These are phyloP conservation scores for Escovopsis sp. DNA, from an alignment of 2,329 filamentous ascomycete genomes.

Conservation along the genomic window DNA sequence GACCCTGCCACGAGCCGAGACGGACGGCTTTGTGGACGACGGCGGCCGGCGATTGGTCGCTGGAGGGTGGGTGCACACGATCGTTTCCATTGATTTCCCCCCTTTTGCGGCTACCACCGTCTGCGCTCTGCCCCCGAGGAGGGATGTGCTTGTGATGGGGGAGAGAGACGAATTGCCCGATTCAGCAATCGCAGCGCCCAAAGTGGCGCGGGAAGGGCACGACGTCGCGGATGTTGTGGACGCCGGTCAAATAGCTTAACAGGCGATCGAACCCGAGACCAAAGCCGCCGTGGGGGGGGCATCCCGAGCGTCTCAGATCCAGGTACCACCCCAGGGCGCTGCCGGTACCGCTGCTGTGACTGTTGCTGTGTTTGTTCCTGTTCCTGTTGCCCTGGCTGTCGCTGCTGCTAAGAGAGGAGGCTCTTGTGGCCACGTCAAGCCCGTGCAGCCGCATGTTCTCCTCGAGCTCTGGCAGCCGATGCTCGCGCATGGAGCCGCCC, in stretches of 20 bases:
- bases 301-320: constrained; percentile 80
- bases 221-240: constrained; percentile 69
- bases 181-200: constrained; percentile 44
- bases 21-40: too few species aligned
- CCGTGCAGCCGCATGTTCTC: constrained; percentile 57
- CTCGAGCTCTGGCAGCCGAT: constrained; percentile 52
- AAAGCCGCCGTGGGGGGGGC: constrained; percentile 80
- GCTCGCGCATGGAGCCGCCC: constrained; percentile 79
- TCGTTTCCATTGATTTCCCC: too few species aligned
- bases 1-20: too few species aligned
- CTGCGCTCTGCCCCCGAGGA: constrained; percentile 3
- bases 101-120: too few species aligned
- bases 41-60: too few species aligned
- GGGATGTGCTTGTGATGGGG: background rate
- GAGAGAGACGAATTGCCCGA: too few species aligned
- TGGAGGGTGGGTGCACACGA: too few species aligned
- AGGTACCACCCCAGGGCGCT: constrained; percentile 62
- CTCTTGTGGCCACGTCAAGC: constrained; percentile 27
- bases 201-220: constrained; percentile 71
- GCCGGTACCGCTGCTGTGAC: constrained; percentile 14
- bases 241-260: constrained; percentile 67
- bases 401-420: too few species aligned
- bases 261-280: constrained; percentile 81
- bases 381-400: too few species aligned
- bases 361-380: too few species aligned